phyloP scores from a whole-genome alignment of 1,284 basidiomycete genomes.

The Ustilago vetiveriae region DNA sequence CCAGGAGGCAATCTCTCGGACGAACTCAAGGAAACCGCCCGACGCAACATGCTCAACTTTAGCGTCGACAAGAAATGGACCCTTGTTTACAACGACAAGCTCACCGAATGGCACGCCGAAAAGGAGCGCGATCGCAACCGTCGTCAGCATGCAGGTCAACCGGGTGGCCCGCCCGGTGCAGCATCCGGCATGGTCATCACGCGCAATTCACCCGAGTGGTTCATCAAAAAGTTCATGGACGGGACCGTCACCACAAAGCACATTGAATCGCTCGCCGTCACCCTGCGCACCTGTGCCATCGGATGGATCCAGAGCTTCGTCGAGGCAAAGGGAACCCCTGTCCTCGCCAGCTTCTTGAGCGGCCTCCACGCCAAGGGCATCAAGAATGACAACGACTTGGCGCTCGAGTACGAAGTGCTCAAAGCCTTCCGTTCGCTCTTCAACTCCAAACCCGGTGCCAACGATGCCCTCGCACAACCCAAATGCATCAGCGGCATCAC shows the following conservation, averaged over 20 bases:
- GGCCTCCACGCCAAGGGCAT: conserved; percentile 59
- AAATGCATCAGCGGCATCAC: conserved; percentile 83
- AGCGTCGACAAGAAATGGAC: conserved; percentile 85
- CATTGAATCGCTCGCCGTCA: conserved; percentile 80
- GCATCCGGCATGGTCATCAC: conserved; percentile 56
- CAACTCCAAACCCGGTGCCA: conserved; percentile 79
- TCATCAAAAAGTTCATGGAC: conserved; percentile 87
- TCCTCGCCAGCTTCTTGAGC: conserved; percentile 78
- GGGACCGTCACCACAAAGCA: conserved; percentile 83
- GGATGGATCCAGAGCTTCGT: conserved; percentile 67
- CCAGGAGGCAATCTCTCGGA: conserved; percentile 60
- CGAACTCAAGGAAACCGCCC: conserved; percentile 53
- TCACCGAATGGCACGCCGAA: conserved; percentile 77
- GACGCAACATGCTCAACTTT: conserved; percentile 63
- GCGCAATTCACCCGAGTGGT: conserved; percentile 71
- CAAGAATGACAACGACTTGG: conserved; percentile 73
- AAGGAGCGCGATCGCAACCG: conserved; percentile 56
- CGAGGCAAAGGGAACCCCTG: conserved; percentile 77
- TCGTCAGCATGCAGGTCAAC: conserved; percentile 67
- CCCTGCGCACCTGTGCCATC: conserved; percentile 72
- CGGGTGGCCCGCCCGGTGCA: conserved; percentile 69
- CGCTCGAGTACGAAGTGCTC: conserved; percentile 86
- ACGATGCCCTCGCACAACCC: conserved; percentile 81
- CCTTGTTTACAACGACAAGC: conserved; percentile 85
- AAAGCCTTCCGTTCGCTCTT: conserved; percentile 88